Conservation (phyloP, 1,284 basidiomycete species). For the Cystobasidium pallidum region DNA sequence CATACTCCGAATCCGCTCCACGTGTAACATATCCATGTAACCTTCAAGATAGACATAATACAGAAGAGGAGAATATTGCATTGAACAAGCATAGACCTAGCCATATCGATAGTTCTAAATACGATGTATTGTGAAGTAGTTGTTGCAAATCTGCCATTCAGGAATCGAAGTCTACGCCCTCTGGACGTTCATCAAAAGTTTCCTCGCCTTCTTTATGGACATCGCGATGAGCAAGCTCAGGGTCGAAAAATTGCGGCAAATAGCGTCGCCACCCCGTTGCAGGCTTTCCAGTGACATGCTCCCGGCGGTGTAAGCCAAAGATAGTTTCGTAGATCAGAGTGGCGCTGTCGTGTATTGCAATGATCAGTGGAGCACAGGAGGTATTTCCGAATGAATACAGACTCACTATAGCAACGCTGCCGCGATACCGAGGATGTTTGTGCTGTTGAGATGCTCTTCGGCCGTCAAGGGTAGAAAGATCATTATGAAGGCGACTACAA, state of each 20-base stretch:
- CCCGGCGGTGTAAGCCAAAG: conserved; percentile 18
- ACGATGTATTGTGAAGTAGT: too few species aligned
- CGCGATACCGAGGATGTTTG: conserved; percentile 4
- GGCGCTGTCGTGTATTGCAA: background rate
- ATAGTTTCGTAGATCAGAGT: conserved; percentile 30
- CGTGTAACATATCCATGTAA: too few species aligned
- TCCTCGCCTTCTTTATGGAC: conserved; percentile 20
- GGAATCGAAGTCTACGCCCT: background rate
- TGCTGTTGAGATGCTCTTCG: conserved; percentile 18
- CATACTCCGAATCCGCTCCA: too few species aligned
- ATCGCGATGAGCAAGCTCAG: conserved; percentile 23
- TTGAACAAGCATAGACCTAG: too few species aligned
- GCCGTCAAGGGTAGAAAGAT: conserved; percentile 17
- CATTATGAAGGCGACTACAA: conserved; percentile 11
- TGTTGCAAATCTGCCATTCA: too few species aligned
- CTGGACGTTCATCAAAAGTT: background rate
- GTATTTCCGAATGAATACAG: background rate
- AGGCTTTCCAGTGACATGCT: conserved; percentile 21
- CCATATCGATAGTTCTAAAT: too few species aligned
- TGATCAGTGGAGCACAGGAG: background rate
- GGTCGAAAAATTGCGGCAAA: conserved; percentile 26
- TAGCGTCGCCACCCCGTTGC: conserved; percentile 8
- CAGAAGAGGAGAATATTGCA: too few species aligned
- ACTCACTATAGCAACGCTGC: conserved; percentile 26
- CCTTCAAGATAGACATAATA: too few species aligned